Percentiles rank a stretch among this genome's conserved stretches.
Conservation (phyloP, 1,284 basidiomycete genomes). For the Pseudozyma sp. region DNA sequence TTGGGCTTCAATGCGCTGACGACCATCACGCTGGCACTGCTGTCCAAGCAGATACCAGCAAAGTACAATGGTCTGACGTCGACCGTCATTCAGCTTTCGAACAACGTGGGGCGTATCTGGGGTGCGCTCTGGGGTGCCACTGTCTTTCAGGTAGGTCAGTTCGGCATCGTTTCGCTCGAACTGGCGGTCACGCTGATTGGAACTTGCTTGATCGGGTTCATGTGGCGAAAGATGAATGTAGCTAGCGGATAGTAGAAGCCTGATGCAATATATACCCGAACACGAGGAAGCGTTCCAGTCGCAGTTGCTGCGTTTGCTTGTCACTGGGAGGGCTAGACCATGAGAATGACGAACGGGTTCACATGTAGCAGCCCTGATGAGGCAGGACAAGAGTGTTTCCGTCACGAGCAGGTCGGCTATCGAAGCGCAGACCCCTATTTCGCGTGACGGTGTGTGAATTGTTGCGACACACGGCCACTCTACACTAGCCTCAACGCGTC, state of each 20-base stretch:
- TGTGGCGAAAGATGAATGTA: conserved; percentile 52
- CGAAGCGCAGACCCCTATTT: conserved; percentile 5
- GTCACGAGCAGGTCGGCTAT: background rate
- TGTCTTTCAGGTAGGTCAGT: conserved; percentile 50
- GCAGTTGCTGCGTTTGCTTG: too few species aligned
- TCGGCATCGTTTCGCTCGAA: conserved; percentile 45
- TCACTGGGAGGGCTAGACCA: too few species aligned
- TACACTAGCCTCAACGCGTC: background rate
- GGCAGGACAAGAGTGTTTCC: too few species aligned
- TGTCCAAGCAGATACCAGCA: conserved; percentile 50
- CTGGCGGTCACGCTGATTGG: conserved; percentile 46
- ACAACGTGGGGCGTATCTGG: conserved; percentile 41
- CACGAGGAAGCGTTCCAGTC: too few species aligned
- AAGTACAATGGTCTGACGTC: conserved; percentile 46
- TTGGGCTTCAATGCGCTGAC: conserved; percentile 48
- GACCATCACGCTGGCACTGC: conserved; percentile 45
- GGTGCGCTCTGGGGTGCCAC: conserved; percentile 50
- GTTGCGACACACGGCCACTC: too few species aligned
- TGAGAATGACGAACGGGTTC: too few species aligned
- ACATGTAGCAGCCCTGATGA: too few species aligned
- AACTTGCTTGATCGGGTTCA: conserved; percentile 33
- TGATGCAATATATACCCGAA: background rate
- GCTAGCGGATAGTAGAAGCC: conserved; percentile 18
- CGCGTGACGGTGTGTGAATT: conserved; percentile 2
- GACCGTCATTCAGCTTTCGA: conserved; percentile 50